Evolutionary conservation across 352 stramenopile species (phyloP), one percentile per base, ranked within the genome.

Genomic region (Phytopythium aichiense): DNA sequence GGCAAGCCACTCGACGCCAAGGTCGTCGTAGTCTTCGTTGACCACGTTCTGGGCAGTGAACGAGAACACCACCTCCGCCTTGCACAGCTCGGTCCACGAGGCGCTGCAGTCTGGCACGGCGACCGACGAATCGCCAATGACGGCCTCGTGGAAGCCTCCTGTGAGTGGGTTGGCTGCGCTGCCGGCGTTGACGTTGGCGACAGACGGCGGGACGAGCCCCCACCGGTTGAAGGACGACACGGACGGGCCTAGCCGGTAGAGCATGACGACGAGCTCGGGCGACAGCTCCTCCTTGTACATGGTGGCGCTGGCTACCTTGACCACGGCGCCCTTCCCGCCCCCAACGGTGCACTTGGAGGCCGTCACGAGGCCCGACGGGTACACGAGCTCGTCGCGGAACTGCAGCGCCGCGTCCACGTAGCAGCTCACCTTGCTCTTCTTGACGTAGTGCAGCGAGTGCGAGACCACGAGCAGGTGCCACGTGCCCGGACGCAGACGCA

Each of bases 201-300:
- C 20, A 58, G 58, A 58, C 52, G 49, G 65, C 13, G 68, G 57
- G 13, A 71, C 58, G 5, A 70, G 67, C 20, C 59, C 58, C 64
- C 72, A 88, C 2, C 81, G 71, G 50, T 85, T 79, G 65, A 92
- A 92, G 7, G 79, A 74, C 58, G 70, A 84, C 4, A 81, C 58
- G 60, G 68, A 81, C 2, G 87, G 87, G 0, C 87, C 87, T 18
- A 92, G 68, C 0, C 68, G 55, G 58, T 83, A 87, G 13, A 95
- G 77, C 38, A 86, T 60, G 8, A 78, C 74, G 20, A 95, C 72
- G 28, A 81, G 65, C 1, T 74, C 74, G 35, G 57, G 66, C 20
- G 78, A 56, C 6, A 95, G 58, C 53, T 92, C 87, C 20, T 95
- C 87, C 18, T 93, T 77, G 53, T 91, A 92, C 84, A 95, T 93